Evolutionary conservation across 2,329 filamentous ascomycete genomes (phyloP), one percentile per base, ranked within the genome.

Genomic region (Nigrospora sphaerica): DNA sequence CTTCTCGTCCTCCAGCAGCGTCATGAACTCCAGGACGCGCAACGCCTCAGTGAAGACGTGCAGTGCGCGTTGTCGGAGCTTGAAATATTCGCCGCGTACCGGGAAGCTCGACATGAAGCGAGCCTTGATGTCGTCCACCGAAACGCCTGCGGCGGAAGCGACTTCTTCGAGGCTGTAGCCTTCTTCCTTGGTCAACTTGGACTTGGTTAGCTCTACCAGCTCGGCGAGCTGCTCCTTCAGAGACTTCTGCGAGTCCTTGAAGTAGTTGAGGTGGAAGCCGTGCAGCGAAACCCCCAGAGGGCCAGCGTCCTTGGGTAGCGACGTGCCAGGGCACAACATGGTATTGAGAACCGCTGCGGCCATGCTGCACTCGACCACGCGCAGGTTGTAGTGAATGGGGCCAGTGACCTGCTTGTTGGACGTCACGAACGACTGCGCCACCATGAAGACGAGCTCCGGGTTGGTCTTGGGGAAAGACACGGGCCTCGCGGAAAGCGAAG

Each of bases 391-490:
- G 74, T 92, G 89, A 52, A 95, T 84, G 0, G 92, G 92, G 0
- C 86, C 93, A 1, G 92, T 95, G 51, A 92, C 86, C 61, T 93
- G 88, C 71, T 98, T 98, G 73, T 97, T 91, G 6, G 92, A 88
- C 14, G 86, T 85, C 50, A 98, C 86, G 63, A 95, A 95, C 49
- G 87, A 95, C 64, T 98, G 93, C 9, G 91, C 92, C 54, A 96
- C 90, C 53, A 98, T 77, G 66, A 98, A 97, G 55, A 83, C 89
- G 46, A 96, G 77, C 55, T 95, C 88, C 2, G 90, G 88, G 39
- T 81, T 75, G 5, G 90, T 88, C 47, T 81, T 77, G 13, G 92
- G 92, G 63, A 98, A 89, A 36, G 83, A 78, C 50, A 97, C 83
- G 39, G 91, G 85, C 46, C 81, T 78, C 32, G 86, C 89, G 19